Conservation (phyloP, 1,284 basidiomycete genomes). For the Singerocomus inundabilis region DNA sequence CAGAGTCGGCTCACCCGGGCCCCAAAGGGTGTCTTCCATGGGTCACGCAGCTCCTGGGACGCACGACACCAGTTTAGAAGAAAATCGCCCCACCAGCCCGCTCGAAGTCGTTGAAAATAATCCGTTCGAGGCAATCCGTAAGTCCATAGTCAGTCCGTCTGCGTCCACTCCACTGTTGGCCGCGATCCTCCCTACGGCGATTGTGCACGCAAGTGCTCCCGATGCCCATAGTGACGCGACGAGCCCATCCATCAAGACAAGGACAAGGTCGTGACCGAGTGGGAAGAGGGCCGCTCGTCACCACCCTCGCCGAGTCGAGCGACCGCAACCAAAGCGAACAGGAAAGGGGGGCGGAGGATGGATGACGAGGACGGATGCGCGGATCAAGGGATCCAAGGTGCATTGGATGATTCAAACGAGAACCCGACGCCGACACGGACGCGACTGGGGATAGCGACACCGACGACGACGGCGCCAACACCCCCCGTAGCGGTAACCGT, state of each 20-base stretch:
- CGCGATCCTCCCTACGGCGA: neutral
- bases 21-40: constrained; percentile 2
- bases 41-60: neutral
- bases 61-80: constrained; percentile 33
- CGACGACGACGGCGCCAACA: neutral
- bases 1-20: too few species aligned
- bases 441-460: neutral
- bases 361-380: constrained; percentile 31
- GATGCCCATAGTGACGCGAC: constrained; percentile 3
- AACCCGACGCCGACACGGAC: constrained; percentile 4
- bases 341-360: constrained; percentile 13
- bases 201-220: neutral
- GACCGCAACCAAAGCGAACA: too few species aligned
- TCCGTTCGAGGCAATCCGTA: constrained; percentile 40
- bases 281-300: constrained; percentile 11
- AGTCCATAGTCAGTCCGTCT: constrained; percentile 9
- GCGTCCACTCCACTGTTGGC: neutral
- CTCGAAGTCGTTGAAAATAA: constrained; percentile 60
- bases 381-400: constrained; percentile 12
- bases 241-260: constrained; percentile 8
- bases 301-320: neutral
- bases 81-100: constrained; percentile 31
- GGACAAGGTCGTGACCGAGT: constrained; percentile 3
- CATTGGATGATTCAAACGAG: constrained; percentile 13
- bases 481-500: neutral